Base-by-base conservation (phyloP, 2,329 filamentous ascomycete genomes). In the Cercospora sojina region DNA sequence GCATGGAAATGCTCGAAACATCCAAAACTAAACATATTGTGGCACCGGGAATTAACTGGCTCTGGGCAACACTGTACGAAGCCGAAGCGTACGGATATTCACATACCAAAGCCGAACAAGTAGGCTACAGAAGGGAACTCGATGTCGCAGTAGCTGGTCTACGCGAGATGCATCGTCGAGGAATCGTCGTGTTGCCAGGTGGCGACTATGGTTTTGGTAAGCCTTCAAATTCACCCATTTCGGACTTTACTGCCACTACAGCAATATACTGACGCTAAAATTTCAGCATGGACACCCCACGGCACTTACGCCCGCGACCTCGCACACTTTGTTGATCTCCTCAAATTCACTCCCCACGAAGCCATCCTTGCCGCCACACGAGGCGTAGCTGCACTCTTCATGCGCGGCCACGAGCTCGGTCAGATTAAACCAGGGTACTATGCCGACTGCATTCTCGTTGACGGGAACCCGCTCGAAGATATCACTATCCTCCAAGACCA, bases 401-500 rank as follows among this genome's bases (percentile, higher is more conserved):
- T 80, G 23, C 78, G 81, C 64, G 80, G 80, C 18, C 71, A 78
- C 2, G 80, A 82, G 16, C 68, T 87, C 5, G 85, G 85, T 0
- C 80, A 84, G 70, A 74, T 87, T 8, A 78, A 78, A 64, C 71
- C 76, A 16, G 83, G 83, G 0, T 84, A 86, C 47, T 80, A 81
- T 38, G 68, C 69, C 47, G 85, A 86, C 67, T 79, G 77, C 59
- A 79, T 84, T 49, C 71, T 84, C 4, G 80, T 84, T 2, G 78
- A 84, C 65, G 82, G 82, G 3, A 75, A 83, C 65, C 85, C 85
- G 1, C 71, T 87, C 60, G 79, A 84, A 18, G 80, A 87, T 72
- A 80, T 87, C 18, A 77, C 76, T 0, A 74, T 85, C 4, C 71
- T 87, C 20, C 83, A 84, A 60, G 70, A 77, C 41, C 80, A 81